Percentiles rank a stretch among this genome's conserved stretches.
phyloP scores from a whole-genome alignment of 1,284 basidiomycete genomes.

The Cryptococcus hybrid region DNA sequence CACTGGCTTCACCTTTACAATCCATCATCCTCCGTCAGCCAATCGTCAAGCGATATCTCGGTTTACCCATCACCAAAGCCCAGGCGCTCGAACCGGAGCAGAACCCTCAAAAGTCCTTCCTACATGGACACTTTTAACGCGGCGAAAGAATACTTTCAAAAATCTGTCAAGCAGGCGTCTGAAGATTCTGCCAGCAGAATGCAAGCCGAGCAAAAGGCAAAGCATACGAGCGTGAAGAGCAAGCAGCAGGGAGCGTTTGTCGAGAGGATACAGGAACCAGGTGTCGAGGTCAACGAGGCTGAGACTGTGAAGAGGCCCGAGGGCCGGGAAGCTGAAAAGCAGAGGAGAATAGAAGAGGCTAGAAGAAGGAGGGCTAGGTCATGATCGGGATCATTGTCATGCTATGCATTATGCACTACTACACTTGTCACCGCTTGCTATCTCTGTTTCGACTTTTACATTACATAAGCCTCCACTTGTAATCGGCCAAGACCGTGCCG shows the following conservation, averaged over 20 bases:
- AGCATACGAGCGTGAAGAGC: not conserved
- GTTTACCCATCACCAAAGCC: slow-evolving; percentile 38
- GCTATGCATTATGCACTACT: not conserved
- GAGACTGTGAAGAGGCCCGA: not conserved
- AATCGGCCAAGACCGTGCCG: too few species aligned
- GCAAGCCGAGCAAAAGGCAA: not conserved
- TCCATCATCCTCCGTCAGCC: slow-evolving; percentile 46
- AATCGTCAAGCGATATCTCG: slow-evolving; percentile 36
- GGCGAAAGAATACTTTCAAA: slow-evolving; percentile 7
- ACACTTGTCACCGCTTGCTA: too few species aligned
- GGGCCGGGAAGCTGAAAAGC: slow-evolving; percentile 21
- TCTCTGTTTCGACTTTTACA: not conserved
- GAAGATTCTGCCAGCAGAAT: not conserved
- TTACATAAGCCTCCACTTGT: slow-evolving; percentile 7
- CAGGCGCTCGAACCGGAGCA: slow-evolving; percentile 22
- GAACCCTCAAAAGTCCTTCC: slow-evolving; percentile 15
- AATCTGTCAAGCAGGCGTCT: slow-evolving; percentile 4
- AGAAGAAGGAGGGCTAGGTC: slow-evolving; percentile 21
- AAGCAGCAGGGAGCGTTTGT: slow-evolving; percentile 2
- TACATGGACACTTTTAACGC: slow-evolving; percentile 21
- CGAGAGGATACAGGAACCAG: slow-evolving; percentile 11
- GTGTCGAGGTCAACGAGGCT: not conserved
- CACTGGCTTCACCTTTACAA: slow-evolving; percentile 55
- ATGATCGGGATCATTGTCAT: slow-evolving; percentile 5
- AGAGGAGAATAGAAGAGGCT: slow-evolving; percentile 27